Evolutionary conservation across 31 red algal genomes (phyloP), one percentile per base, ranked within the genome.

Genomic region (Endocladia muricata): DNA sequence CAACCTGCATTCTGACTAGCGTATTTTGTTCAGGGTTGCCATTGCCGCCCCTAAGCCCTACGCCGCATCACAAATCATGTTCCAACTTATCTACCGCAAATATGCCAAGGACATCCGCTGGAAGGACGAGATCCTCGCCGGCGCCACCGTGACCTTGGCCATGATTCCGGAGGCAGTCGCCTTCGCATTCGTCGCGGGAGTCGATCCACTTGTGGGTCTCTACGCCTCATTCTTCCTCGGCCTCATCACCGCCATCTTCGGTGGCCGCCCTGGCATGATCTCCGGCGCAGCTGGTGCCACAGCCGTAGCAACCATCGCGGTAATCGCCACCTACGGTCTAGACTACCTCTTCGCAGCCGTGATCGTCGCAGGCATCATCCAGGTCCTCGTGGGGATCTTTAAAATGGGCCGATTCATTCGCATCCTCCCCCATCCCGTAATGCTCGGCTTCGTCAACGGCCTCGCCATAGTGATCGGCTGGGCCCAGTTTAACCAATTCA

Each of bases 211-310:
- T n/a, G 74, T 61, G 13, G 81, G 81, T 13, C n/a, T 85, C 15
- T 63, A 32, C 21, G 31, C 81, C 6, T 52, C 81, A 4, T 34
- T 62, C 19, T 39, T 44, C 34, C 25, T 85, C 19, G 75, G 72
- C 34, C 37, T 79, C 4, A 57, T 85, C 21, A 78, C 81, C 17
- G 74, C 72, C 7, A 49, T 48, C 21, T 62, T 85, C 29, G 81
- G 81, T 21, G 81, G 81, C 7, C 81, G 81, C 31, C 81, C 81
- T 25, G 81, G 81, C 52, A 85, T 85, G 81, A 85, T 85, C 55
- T 67, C 9, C 3, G 81, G 81, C 5, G 76, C 81, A n/a, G 65
- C 81, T 6, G 81, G 75, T 42, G 81, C 81, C 33, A 35, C 82
- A 6, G 54, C 76, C 3, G 36, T 85, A 29, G 36, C 57, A 22